Conservation (phyloP, 2,329 filamentous ascomycete species). For the Endoconidiophora polonica region DNA sequence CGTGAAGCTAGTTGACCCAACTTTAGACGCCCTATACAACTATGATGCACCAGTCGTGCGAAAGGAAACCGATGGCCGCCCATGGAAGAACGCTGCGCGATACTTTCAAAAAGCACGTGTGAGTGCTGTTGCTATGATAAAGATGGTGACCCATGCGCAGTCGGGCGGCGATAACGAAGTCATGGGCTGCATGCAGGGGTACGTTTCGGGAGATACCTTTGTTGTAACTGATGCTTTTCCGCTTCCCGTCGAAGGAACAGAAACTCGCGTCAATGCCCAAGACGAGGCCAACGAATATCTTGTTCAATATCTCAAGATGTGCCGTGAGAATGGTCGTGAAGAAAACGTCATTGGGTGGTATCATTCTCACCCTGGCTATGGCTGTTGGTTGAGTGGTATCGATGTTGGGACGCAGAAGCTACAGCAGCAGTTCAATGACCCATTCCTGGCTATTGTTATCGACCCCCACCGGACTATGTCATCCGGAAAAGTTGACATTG, state of each 20-base stretch:
- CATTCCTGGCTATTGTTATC: slow-evolving; percentile 89
- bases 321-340: slow-evolving; percentile 56
- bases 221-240: slow-evolving; percentile 90
- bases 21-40: slow-evolving; percentile 79
- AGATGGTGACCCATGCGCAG: slow-evolving; percentile 99
- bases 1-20: slow-evolving; percentile 65
- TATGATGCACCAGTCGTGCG: slow-evolving; percentile 40
- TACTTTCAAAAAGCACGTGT: slow-evolving; percentile 92
- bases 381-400: slow-evolving; percentile 94
- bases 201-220: slow-evolving; percentile 69
- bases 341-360: slow-evolving; percentile 98
- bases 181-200: slow-evolving; percentile 97
- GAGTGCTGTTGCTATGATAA: slow-evolving; percentile 81
- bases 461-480: slow-evolving; percentile 92
- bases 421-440: slow-evolving; percentile 75
- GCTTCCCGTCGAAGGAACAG: slow-evolving; percentile 91
- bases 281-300: slow-evolving; percentile 96
- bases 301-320: slow-evolving; percentile 63
- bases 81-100: slow-evolving; percentile 64
- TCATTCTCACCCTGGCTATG: slow-evolving; percentile 92
- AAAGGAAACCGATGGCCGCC: slow-evolving; percentile 50
- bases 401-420: slow-evolving; percentile 77
- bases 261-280: slow-evolving; percentile 92
- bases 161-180: slow-evolving; percentile 82
- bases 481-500: slow-evolving; percentile 91